Evolutionary conservation across 768 basidiomycete species (phyloP).

Genomic region (Russula abietina): DNA sequence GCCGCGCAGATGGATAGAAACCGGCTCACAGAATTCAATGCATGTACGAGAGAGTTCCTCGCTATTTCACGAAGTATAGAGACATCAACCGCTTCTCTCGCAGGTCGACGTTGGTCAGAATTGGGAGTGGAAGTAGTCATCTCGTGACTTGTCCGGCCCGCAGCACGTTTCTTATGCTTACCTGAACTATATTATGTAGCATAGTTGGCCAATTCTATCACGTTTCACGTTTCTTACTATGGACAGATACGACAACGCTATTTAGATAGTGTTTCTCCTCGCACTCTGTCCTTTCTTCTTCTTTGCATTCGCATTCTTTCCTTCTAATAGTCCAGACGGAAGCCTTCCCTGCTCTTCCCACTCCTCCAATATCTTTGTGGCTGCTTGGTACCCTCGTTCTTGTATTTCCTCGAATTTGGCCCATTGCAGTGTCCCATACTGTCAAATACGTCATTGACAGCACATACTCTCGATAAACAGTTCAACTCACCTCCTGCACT

Average conservation of each 20-base stretch:
- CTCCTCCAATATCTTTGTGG: conserved; percentile 61
- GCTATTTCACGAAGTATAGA: conserved; percentile 70
- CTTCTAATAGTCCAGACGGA: conserved; percentile 67
- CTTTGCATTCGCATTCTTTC: conserved; percentile 40
- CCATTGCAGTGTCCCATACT: conserved; percentile 92
- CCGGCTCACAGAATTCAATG: conserved; percentile 65
- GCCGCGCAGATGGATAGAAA: not conserved
- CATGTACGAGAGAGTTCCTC: conserved; percentile 74
- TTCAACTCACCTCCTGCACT: conserved; percentile 68
- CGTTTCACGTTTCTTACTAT: no score
- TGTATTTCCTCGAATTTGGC: conserved; percentile 84
- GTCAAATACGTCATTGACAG: conserved; percentile 8
- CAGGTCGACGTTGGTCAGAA: conserved; percentile 32
- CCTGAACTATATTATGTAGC: no score
- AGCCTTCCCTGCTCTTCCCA: conserved; percentile 81
- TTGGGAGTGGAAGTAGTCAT: conserved; percentile 28
- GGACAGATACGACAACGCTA: no score
- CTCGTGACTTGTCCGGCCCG: conserved; percentile 6
- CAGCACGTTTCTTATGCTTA: not conserved
- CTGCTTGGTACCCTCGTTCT: conserved; percentile 71
- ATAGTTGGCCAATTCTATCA: no score
- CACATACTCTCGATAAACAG: not conserved
- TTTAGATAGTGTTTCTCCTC: conserved; percentile 63
- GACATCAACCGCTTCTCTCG: conserved; percentile 47
- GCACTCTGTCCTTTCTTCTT: conserved; percentile 69